These are phyloP conservation scores for Tuber borchii DNA, from an alignment of 495 filamentous ascomycete species.

Conservation along the genomic window DNA sequence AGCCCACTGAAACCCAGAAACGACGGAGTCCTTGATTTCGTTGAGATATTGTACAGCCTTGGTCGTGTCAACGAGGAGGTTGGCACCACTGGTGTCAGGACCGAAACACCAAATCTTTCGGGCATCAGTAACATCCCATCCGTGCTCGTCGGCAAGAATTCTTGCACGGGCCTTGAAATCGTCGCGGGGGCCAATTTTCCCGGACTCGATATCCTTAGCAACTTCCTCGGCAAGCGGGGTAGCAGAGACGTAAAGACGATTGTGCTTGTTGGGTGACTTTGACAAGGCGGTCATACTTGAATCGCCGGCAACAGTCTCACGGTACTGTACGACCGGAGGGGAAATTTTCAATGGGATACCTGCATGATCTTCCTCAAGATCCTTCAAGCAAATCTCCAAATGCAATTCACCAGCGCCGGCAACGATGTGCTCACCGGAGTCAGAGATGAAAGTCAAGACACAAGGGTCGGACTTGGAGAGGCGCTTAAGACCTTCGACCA, in stretches of 20 bases:
- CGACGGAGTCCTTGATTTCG: slow-evolving; percentile 99
- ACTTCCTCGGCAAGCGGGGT: slow-evolving; percentile 87
- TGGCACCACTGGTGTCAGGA: slow-evolving; percentile 94
- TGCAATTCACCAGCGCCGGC: slow-evolving; percentile 98
- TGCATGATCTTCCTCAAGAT: slow-evolving; percentile 99
- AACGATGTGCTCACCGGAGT: slow-evolving; percentile 96
- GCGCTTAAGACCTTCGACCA: slow-evolving; percentile 99
- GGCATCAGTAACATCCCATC: slow-evolving; percentile 99
- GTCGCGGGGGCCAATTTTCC: slow-evolving; percentile 90
- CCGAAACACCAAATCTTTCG: slow-evolving; percentile 99
- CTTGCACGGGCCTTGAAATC: slow-evolving; percentile 99
- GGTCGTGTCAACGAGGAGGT: slow-evolving; percentile 97
- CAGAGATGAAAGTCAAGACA: slow-evolving; percentile 78
- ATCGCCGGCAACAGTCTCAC: slow-evolving; percentile 76
- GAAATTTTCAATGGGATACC: slow-evolving; percentile 94
- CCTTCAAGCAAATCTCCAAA: slow-evolving; percentile 99
- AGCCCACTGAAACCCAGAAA: slow-evolving; percentile 99
- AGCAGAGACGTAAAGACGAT: slow-evolving; percentile 93
- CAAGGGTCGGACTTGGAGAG: slow-evolving; percentile 99
- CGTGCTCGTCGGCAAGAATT: slow-evolving; percentile 91
- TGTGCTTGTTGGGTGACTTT: slow-evolving; percentile 99
- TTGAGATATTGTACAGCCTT: slow-evolving; percentile 99
- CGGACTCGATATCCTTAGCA: slow-evolving; percentile 77
- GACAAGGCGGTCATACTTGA: slow-evolving; percentile 95
- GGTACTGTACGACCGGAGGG: slow-evolving; percentile 95